Conservation (phyloP, 2,329 filamentous ascomycete species). For the Pseudogymnoascus verrucosus region DNA sequence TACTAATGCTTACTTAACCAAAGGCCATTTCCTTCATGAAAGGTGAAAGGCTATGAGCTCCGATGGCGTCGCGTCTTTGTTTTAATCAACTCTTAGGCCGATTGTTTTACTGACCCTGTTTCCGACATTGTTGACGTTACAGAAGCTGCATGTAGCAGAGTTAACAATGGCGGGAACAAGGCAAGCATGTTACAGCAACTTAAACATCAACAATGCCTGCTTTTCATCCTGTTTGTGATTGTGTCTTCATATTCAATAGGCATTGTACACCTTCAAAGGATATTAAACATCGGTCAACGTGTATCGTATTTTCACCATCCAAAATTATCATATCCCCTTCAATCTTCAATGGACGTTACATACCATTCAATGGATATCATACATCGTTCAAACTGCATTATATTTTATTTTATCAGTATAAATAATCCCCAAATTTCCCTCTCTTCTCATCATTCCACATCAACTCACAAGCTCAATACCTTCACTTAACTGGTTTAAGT, state of each 20-base stretch:
- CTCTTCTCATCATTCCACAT: neutral
- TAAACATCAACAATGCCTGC: neutral
- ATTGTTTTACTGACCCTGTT: neutral
- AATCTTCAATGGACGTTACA: neutral
- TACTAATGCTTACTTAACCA: neutral
- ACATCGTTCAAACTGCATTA: neutral
- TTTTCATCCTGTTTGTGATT: neutral
- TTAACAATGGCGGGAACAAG: neutral
- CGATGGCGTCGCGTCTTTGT: neutral
- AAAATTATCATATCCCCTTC: neutral
- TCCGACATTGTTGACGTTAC: neutral
- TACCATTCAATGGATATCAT: neutral
- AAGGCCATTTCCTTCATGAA: neutral
- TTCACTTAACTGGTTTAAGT: neutral
- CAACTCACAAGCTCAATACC: neutral
- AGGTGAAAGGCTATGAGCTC: neutral
- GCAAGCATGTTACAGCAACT: neutral
- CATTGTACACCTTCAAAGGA: neutral
- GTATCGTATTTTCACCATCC: neutral
- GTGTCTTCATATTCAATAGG: neutral
- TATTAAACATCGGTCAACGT: neutral
- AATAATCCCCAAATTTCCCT: neutral
- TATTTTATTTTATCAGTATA: neutral
- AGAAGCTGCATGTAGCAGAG: neutral
- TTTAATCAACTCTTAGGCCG: neutral